These are phyloP conservation scores for Typha latifolia DNA, from an alignment of 176 grass and related monocot genomes.

Conservation along the genomic window DNA sequence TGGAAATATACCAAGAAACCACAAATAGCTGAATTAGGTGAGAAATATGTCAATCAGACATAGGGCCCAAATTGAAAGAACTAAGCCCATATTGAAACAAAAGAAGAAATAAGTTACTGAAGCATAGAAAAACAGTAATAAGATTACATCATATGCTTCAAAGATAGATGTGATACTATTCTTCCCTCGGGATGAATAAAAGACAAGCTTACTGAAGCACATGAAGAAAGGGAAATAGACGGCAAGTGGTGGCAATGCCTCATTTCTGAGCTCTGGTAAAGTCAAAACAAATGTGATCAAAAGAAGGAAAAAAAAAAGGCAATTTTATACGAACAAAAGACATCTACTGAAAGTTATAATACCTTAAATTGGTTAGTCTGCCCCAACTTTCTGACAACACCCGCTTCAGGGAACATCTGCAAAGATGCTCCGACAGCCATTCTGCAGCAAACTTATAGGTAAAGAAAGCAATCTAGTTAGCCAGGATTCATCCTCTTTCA, in stretches of 20 bases:
- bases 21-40: too few relatives aligned
- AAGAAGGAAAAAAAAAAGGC: constrained; percentile 4
- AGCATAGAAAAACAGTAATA: too few relatives aligned
- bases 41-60: too few relatives aligned
- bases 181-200: constrained; percentile 3
- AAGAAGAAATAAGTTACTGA: too few relatives aligned
- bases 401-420: constrained; percentile 45
- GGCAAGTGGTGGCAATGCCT: constrained; percentile 35
- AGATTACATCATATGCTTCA: too few relatives aligned
- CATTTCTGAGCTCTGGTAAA: constrained; percentile 46
- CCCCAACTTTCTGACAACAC: constrained; percentile 25
- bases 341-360: constrained; percentile 3
- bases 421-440: constrained; percentile 67
- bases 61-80: too few relatives aligned
- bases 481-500: too few relatives aligned
- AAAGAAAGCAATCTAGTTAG: too few relatives aligned
- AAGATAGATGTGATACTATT: too few relatives aligned
- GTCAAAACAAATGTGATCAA: constrained; percentile 7
- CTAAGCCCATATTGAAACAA: too few relatives aligned
- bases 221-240: constrained; percentile 32
- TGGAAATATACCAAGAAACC: too few relatives aligned
- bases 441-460: neutral
- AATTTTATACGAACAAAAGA: neutral
- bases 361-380: constrained; percentile 49
- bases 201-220: constrained; percentile 35